Conservation (phyloP, 1,284 basidiomycete species). For the Laetiporus sulphureus region DNA sequence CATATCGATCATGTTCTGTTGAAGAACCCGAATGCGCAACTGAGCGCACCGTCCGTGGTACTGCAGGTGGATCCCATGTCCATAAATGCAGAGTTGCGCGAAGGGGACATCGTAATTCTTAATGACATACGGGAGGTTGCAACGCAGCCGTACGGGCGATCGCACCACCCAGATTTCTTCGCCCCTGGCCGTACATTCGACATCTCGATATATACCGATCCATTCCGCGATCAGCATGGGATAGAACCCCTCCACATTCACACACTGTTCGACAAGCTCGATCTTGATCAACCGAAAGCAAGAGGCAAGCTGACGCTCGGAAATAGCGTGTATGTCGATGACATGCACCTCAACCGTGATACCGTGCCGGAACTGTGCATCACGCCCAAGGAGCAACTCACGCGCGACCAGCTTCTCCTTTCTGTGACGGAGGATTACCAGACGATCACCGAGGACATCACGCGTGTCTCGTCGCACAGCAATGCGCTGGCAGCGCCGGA, state of each 20-base stretch:
- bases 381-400: slow-evolving; percentile 3
- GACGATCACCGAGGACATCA: slow-evolving; percentile 3
- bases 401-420: slow-evolving; percentile 1
- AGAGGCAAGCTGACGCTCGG: slow-evolving; percentile 5
- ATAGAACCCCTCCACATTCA: background rate
- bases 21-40: slow-evolving; percentile 32
- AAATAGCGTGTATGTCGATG: slow-evolving; percentile 5
- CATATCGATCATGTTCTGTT: slow-evolving; percentile 36
- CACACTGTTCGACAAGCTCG: background rate
- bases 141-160: background rate
- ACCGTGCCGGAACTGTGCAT: slow-evolving; percentile 4
- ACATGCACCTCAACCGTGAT: slow-evolving; percentile 4
- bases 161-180: slow-evolving; percentile 2
- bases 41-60: slow-evolving; percentile 26
- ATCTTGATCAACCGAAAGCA: background rate
- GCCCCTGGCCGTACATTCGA: background rate
- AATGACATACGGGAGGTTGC: slow-evolving; percentile 3
- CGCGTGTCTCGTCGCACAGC: background rate
- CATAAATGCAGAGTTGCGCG: background rate
- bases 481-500: background rate
- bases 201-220: background rate
- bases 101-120: background rate
- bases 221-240: background rate
- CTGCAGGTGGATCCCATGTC: slow-evolving; percentile 9
- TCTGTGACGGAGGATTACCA: slow-evolving; percentile 4